These are phyloP conservation scores for Gossypium lobatum DNA, from an alignment of 441 rosid species.

Conservation along the genomic window DNA sequence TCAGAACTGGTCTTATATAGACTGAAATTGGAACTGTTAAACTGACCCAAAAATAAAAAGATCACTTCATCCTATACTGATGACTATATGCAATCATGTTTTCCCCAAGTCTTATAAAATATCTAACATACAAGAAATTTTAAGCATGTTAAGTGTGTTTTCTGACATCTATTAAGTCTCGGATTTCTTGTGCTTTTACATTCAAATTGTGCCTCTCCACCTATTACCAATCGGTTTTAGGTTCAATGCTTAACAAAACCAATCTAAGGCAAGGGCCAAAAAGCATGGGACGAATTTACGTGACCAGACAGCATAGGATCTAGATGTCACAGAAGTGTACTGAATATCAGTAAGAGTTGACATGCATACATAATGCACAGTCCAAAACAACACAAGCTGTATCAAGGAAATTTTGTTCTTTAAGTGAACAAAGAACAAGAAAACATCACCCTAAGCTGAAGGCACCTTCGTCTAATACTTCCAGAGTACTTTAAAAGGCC, in stretches of 20 bases:
- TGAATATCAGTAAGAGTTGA: not conserved
- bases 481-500: not conserved
- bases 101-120: not conserved
- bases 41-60: not conserved
- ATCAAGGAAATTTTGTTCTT: not conserved
- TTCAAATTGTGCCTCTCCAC: not conserved
- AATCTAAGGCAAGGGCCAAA: not conserved
- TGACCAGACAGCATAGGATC: not conserved
- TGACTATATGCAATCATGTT: not conserved
- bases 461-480: not conserved
- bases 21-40: not conserved
- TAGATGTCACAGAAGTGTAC: not conserved
- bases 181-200: not conserved
- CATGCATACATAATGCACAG: not conserved
- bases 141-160: not conserved
- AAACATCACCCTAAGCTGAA: not conserved
- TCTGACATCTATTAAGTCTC: not conserved
- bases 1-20: not conserved
- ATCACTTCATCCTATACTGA: not conserved
- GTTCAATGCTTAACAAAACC: not conserved
- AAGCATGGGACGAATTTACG: not conserved
- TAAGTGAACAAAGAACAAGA: not conserved
- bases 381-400: not conserved
- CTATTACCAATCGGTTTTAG: not conserved
- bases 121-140: not conserved